A percentile compares a stretch with the other conserved stretches of the same genome.
Evolutionary conservation across 345 rosid species (phyloP).

Genomic region (Melaleuca quinquenervia): DNA sequence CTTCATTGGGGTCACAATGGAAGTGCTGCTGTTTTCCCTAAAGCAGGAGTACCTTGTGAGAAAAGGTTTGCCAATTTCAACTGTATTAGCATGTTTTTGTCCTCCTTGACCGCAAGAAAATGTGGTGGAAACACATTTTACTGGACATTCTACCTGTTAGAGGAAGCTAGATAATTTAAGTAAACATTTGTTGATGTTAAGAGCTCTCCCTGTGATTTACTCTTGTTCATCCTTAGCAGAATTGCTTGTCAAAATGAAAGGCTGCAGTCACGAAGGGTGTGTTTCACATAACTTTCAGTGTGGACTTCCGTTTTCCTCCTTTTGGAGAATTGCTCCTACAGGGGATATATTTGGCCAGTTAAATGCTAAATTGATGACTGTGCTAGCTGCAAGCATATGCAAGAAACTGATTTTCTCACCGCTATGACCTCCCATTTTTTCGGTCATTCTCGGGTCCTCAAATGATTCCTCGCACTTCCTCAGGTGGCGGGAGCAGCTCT

Average conservation of each 20-base stretch:
- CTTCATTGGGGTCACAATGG: not conserved
- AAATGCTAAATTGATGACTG: not conserved
- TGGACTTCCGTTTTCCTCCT: not conserved
- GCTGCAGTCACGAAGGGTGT: not conserved
- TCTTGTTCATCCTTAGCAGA: not conserved
- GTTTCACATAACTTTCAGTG: not conserved
- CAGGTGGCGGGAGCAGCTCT: conserved; percentile 83
- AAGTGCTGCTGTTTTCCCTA: not conserved
- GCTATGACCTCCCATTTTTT: not conserved
- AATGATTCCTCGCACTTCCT: not conserved
- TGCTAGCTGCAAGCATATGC: not conserved
- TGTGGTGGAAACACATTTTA: not conserved
- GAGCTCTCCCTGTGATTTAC: not conserved
- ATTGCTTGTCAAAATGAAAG: not conserved
- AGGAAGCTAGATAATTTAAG: not conserved
- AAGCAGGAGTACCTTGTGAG: not conserved
- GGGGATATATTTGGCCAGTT: not conserved
- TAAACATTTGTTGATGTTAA: not conserved
- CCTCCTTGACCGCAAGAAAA: not conserved
- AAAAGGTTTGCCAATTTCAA: not conserved
- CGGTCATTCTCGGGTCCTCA: not conserved
- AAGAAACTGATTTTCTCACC: not conserved
- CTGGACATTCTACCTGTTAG: not conserved
- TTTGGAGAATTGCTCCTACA: not conserved
- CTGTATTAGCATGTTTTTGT: not conserved